Conservation (phyloP, 768 basidiomycete genomes). For the Pulveroboletus ravenelii region DNA sequence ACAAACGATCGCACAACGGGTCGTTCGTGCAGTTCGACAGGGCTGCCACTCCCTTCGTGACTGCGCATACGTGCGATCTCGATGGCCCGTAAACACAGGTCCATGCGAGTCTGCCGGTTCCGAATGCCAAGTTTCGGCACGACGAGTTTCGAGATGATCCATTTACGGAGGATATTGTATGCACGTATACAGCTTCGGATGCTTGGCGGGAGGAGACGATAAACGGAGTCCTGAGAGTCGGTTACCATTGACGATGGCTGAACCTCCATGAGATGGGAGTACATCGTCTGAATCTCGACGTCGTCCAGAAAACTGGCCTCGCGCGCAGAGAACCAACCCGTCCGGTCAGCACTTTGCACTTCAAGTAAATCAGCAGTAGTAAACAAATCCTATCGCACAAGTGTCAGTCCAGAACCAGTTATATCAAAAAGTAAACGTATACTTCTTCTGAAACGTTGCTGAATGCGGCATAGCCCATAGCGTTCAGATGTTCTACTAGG, state of each 20-base stretch:
- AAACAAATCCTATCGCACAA: conserved; percentile 59
- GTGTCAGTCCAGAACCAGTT: conserved; percentile 4
- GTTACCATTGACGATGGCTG: conserved; percentile 69
- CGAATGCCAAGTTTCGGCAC: conserved; percentile 60
- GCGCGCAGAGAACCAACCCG: conserved; percentile 66
- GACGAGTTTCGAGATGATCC: conserved; percentile 68
- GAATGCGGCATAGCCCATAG: conserved; percentile 70
- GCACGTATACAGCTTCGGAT: conserved; percentile 75
- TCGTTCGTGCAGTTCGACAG: conserved; percentile 43
- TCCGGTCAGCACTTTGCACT: conserved; percentile 72
- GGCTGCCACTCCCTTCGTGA: conserved; percentile 35
- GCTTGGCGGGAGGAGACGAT: conserved; percentile 70
- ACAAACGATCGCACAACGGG: conserved; percentile 76
- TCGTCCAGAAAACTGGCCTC: conserved; percentile 55
- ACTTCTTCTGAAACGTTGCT: conserved; percentile 79
- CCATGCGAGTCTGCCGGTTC: conserved; percentile 66
- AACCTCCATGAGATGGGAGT: conserved; percentile 66
- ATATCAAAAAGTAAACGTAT: conserved; percentile 10
- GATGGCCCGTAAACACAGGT: conserved; percentile 62
- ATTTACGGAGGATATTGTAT: conserved; percentile 72
- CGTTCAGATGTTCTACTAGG: conserved; percentile 73
- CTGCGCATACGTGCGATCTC: conserved; percentile 68
- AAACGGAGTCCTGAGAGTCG: conserved; percentile 65
- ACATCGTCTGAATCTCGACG: conserved; percentile 76
- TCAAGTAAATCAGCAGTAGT: conserved; percentile 75